A percentile compares a stretch with the other conserved stretches of the same genome.
phyloP scores from a whole-genome alignment of 2,329 filamentous ascomycete species.

The Paraphaeosphaeria sporulosa region DNA sequence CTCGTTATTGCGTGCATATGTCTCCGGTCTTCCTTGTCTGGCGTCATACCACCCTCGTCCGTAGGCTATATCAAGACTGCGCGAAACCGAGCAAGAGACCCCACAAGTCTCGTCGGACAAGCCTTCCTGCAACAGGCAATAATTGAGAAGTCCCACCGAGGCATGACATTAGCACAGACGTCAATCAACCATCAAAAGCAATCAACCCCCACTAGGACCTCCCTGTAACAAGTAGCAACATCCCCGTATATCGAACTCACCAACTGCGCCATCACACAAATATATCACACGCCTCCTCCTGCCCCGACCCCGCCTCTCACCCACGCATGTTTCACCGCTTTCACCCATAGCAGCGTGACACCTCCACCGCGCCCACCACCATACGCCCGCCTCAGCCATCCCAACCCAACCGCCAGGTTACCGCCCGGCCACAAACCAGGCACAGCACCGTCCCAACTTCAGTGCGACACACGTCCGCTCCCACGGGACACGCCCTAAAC shows the following conservation, averaged over 20 bases:
- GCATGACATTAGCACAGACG: neutral
- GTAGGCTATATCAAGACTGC: neutral
- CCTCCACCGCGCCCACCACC: slow-evolving; percentile 21
- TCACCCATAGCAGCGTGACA: slow-evolving; percentile 20
- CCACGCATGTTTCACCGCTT: slow-evolving; percentile 35
- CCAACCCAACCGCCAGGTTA: slow-evolving; percentile 17
- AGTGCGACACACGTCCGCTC: neutral
- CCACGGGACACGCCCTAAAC: neutral
- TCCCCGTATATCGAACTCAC: neutral
- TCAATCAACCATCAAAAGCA: neutral
- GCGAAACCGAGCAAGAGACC: neutral
- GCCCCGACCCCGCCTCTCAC: slow-evolving; percentile 4
- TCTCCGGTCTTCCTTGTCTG: slow-evolving; percentile 6
- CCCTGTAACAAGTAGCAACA: neutral
- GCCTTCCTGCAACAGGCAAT: neutral
- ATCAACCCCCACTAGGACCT: neutral
- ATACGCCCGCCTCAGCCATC: slow-evolving; percentile 23
- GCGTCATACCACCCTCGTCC: neutral
- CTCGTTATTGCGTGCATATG: slow-evolving; percentile 11
- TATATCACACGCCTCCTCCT: slow-evolving; percentile 12
- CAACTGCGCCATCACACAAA: slow-evolving; percentile 19
- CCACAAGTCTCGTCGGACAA: neutral
- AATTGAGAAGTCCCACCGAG: neutral
- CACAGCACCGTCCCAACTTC: neutral
- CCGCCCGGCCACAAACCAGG: too few species aligned